Evolutionary conservation across 345 rosid genomes (phyloP).

Genomic region (Populus ilicifolia): DNA sequence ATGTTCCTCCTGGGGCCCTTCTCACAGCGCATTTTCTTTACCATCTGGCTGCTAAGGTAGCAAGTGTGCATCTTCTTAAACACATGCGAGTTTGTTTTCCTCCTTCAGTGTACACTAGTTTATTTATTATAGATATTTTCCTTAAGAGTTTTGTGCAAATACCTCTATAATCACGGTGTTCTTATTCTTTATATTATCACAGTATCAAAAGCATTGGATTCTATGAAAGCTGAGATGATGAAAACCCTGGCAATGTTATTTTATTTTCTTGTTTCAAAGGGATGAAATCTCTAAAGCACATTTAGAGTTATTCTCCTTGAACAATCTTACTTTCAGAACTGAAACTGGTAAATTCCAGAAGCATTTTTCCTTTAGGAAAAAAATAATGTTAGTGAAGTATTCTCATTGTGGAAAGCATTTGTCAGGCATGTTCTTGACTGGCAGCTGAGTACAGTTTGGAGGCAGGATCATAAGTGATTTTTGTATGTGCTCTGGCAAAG

Average conservation of each 20-base stretch:
- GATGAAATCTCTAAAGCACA: neutral
- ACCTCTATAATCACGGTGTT: neutral
- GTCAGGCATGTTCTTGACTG: neutral
- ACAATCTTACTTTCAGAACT: neutral
- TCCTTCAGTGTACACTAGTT: neutral
- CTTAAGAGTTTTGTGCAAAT: neutral
- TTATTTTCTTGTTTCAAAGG: too few species aligned
- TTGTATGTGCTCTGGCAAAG: too few species aligned
- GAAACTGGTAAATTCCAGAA: neutral
- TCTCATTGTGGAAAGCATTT: too few species aligned
- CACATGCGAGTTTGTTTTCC: neutral
- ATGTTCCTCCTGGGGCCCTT: slow-evolving; percentile 76
- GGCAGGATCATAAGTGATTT: neutral
- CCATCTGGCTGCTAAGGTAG: slow-evolving; percentile 83
- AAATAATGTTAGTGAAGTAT: neutral
- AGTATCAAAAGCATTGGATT: neutral
- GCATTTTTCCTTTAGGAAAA: neutral
- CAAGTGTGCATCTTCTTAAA: slow-evolving; percentile 4
- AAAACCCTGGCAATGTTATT: neutral
- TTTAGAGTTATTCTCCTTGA: neutral
- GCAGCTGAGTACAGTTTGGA: neutral
- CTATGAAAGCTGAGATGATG: neutral
- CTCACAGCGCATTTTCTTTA: slow-evolving; percentile 92
- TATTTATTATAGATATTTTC: neutral
- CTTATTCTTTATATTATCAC: neutral